Base-by-base conservation (phyloP, 257 asterid genomes). In the Penstemon barbatus region DNA sequence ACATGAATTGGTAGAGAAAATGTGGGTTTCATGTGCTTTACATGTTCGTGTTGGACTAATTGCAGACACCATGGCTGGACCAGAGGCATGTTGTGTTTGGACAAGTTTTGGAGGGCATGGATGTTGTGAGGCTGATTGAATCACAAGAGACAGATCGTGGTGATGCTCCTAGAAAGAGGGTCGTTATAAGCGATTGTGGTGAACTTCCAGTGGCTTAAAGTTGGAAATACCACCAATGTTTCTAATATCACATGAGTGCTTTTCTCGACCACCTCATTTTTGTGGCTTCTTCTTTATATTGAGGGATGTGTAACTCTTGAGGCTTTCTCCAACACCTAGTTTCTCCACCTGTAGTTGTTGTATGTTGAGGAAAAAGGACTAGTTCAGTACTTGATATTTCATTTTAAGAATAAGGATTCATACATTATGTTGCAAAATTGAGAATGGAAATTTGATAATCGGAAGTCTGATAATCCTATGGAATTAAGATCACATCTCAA, bases 41-140 rank as follows among this genome's bases (percentile, higher is more conserved):
- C 11, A 13, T 64, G 25, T 12, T 56, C 57, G 37, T 75, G 65
- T 71, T 57, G 60, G 64, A 69, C 44, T 71, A 49, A 71, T 72
- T 76, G 64, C 92, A 93, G 99, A 93, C 99, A 15, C 75, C 95
- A 3, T 93, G 99, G 99, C 81, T 93, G 73, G 99, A 93, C 75
- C 54, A 77, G 72, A 86, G 80, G 80, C 99, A 93, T 57, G 97
- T 90, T 33, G 99, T 93, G 68, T 93, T 93, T 45, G 99, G 99
- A 79, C 99, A 93, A 85, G 97, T 93, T 57, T 55, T 93, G 74
- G 97, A 93, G 74, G 99, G 99, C 68, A 82, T 93, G 96, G 97
- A 93, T 51, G 40, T 88, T 33, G 95, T 93, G 25, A 84, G 68
- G 79, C 54, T 75, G 75, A 78, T 93, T 10, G 99, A 93, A 59